Evolutionary conservation across 106 monocot genomes (phyloP).

Genomic region (Dendrobium chrysotoxum): DNA sequence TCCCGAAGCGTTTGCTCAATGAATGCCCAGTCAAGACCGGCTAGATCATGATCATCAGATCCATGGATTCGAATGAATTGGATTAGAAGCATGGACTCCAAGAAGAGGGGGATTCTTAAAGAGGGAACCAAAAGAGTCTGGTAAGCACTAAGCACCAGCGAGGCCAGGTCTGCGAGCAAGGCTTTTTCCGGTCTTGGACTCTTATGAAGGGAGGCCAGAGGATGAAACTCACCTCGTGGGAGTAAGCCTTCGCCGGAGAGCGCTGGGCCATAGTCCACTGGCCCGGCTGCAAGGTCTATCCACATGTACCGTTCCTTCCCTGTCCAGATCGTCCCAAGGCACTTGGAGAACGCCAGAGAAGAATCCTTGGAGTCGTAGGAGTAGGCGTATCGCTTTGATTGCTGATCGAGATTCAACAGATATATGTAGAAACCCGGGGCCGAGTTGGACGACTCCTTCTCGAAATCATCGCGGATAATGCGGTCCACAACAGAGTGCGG

Average conservation of each 20-base stretch:
- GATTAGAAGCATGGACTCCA: constrained; percentile 40
- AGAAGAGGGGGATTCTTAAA: constrained; percentile 66
- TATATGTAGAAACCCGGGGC: constrained; percentile 67
- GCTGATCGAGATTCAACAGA: constrained; percentile 46
- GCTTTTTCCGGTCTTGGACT: constrained; percentile 42
- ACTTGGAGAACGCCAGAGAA: constrained; percentile 53
- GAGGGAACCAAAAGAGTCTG: constrained; percentile 62
- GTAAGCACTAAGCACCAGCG: constrained; percentile 67
- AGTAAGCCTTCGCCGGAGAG: constrained; percentile 83
- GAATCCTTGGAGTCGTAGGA: constrained; percentile 29
- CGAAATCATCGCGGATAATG: constrained; percentile 41
- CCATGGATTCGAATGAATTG: constrained; percentile 74
- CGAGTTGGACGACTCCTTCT: constrained; percentile 24
- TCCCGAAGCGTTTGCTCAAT: constrained; percentile 57
- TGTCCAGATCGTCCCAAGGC: constrained; percentile 62
- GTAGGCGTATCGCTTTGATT: constrained; percentile 65
- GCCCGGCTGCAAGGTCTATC: constrained; percentile 87
- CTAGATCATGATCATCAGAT: constrained; percentile 20
- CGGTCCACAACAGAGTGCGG: constrained; percentile 47
- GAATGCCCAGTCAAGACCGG: constrained; percentile 45
- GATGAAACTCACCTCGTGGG: constrained; percentile 87
- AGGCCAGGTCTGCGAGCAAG: constrained; percentile 58
- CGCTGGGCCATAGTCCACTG: constrained; percentile 81
- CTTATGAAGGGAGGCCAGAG: constrained; percentile 60
- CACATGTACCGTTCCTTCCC: constrained; percentile 65